Conservation (phyloP, 495 filamentous ascomycete species). For the Penicillium parvum region DNA sequence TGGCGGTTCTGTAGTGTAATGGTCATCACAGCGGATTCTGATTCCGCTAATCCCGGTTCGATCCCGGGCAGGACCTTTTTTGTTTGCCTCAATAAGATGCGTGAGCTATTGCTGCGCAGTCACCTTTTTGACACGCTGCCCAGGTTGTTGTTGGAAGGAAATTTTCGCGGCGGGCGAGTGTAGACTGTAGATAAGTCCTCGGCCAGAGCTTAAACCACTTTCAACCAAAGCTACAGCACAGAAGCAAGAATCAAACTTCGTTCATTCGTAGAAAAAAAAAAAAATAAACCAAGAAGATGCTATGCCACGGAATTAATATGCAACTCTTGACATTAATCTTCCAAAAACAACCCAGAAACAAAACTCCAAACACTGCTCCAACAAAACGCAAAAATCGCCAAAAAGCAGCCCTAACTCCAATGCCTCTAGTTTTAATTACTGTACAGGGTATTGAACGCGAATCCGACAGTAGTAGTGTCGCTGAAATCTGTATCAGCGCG, state of each 20-base stretch:
- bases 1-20: conserved; percentile 13
- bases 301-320: conserved; percentile 1
- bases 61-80: conserved; percentile 36
- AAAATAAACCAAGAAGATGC: neutral
- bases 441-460: conserved; percentile 28
- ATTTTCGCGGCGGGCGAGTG: no score
- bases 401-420: conserved; percentile 6
- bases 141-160: no score
- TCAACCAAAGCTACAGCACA: no score
- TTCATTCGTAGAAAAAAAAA: neutral
- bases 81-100: no score
- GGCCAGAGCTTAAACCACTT: no score
- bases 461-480: no score
- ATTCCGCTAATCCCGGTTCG: conserved; percentile 38
- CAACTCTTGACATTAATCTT: neutral
- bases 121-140: neutral
- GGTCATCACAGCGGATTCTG: conserved; percentile 35
- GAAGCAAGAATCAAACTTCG: neutral
- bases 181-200: no score
- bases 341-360: neutral
- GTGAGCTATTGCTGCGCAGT: no score
- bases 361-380: conserved; percentile 8
- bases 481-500: neutral
- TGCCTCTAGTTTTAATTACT: conserved; percentile 15
- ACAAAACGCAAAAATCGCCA: conserved; percentile 1